Evolutionary conservation across 495 filamentous ascomycete genomes (phyloP).

Genomic region (Penicillium cosmopolitanum): DNA sequence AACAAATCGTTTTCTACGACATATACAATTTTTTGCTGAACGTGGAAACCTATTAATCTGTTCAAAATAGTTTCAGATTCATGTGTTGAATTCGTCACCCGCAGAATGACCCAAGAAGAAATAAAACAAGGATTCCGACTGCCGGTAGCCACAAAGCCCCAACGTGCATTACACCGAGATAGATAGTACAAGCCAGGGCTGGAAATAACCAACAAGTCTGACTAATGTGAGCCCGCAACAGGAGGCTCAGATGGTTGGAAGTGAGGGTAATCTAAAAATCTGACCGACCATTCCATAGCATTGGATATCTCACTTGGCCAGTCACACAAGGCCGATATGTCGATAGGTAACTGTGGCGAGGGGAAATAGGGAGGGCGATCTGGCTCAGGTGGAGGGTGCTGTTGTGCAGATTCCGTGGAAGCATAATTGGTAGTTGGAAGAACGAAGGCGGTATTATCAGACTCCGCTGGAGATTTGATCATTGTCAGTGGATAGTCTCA

Average conservation of each 20-base stretch:
- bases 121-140: too few species aligned
- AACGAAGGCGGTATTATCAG: conserved; percentile 1
- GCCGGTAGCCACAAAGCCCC: neutral
- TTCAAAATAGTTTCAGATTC: neutral
- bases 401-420: neutral
- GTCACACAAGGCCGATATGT: conserved; percentile 5
- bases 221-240: neutral
- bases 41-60: neutral
- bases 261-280: conserved; percentile 19
- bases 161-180: neutral
- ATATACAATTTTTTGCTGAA: neutral
- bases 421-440: neutral
- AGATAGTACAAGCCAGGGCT: neutral
- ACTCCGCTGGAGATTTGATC: neutral
- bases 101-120: neutral
- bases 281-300: conserved; percentile 23
- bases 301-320: conserved; percentile 26
- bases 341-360: neutral
- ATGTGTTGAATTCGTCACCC: neutral
- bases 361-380: conserved; percentile 5
- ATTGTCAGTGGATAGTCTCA: neutral
- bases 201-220: neutral
- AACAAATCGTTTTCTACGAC: neutral
- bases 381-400: neutral
- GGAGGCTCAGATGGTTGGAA: conserved; percentile 4